A percentile compares a stretch with the other conserved stretches of the same genome.
Conservation (phyloP, 1,284 basidiomycete genomes). For the Garcileccinum viscosum region DNA sequence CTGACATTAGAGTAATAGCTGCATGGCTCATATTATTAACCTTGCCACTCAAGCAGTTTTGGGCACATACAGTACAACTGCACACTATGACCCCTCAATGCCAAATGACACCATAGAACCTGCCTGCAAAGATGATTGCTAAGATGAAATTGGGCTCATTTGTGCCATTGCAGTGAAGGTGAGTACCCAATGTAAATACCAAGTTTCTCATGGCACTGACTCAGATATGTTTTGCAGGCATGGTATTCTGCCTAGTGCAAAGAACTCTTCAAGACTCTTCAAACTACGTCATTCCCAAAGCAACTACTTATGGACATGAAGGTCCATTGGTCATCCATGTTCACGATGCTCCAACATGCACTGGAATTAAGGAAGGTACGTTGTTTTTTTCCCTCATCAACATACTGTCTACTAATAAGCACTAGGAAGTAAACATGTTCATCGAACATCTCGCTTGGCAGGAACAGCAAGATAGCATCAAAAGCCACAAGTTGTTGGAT, state of each 20-base stretch:
- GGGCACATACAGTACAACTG: background rate
- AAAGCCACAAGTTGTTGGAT: background rate
- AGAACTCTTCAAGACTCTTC: background rate
- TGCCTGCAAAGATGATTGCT: background rate
- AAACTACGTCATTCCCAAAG: background rate
- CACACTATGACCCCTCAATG: background rate
- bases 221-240: background rate
- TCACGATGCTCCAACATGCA: background rate
- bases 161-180: background rate
- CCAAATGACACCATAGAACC: background rate
- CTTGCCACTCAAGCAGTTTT: background rate
- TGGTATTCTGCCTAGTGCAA: background rate
- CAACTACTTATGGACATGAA: background rate
- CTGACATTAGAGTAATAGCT: background rate
- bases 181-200: background rate
- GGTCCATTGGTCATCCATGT: background rate
- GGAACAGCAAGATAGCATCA: background rate
- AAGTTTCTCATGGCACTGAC: background rate
- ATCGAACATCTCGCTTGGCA: background rate
- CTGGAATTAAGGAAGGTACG: background rate
- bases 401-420: background rate
- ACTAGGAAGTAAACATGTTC: background rate
- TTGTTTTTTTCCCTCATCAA: too few relatives aligned
- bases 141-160: background rate
- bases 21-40: too few relatives aligned